Percentiles rank a stretch among this genome's conserved stretches.
These are phyloP conservation scores for Plasmopara muralis DNA, from an alignment of 352 stramenopile genomes.

Conservation along the genomic window DNA sequence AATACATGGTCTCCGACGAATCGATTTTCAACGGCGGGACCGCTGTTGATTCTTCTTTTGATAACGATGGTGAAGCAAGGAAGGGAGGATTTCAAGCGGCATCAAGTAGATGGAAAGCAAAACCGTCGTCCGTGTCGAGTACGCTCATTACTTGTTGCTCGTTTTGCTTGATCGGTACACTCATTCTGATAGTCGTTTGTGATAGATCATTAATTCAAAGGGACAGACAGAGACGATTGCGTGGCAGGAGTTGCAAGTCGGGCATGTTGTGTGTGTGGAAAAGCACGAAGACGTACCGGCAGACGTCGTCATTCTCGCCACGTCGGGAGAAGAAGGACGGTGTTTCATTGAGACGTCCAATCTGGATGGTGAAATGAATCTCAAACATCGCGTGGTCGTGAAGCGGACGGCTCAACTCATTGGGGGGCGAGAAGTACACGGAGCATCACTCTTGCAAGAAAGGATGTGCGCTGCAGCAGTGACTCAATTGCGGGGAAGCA, in stretches of 20 bases:
- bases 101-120: conserved; percentile 57
- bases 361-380: conserved; percentile 85
- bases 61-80: conserved; percentile 76
- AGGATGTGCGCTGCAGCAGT: conserved; percentile 23
- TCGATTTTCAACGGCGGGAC: conserved; percentile 61
- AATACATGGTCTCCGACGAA: conserved; percentile 64
- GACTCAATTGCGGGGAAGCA: conserved; percentile 26
- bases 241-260: conserved; percentile 75
- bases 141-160: conserved; percentile 1
- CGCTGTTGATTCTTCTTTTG: conserved; percentile 63
- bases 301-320: conserved; percentile 83
- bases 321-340: conserved; percentile 55
- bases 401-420: conserved; percentile 32
- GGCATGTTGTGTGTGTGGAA: conserved; percentile 65
- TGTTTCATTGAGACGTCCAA: conserved; percentile 86
- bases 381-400: conserved; percentile 65
- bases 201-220: conserved; percentile 38
- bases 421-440: conserved; percentile 27
- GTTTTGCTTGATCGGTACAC: neutral
- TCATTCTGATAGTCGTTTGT: neutral
- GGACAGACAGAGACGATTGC: conserved; percentile 38
- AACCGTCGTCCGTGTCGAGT: conserved; percentile 51
- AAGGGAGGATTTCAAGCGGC: conserved; percentile 60
- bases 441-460: conserved; percentile 25
- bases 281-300: conserved; percentile 85